Percentiles rank a stretch among this genome's conserved stretches.
These are phyloP conservation scores for Phyllosticta capitalensis DNA, from an alignment of 2,329 filamentous ascomycete species.

Conservation along the genomic window DNA sequence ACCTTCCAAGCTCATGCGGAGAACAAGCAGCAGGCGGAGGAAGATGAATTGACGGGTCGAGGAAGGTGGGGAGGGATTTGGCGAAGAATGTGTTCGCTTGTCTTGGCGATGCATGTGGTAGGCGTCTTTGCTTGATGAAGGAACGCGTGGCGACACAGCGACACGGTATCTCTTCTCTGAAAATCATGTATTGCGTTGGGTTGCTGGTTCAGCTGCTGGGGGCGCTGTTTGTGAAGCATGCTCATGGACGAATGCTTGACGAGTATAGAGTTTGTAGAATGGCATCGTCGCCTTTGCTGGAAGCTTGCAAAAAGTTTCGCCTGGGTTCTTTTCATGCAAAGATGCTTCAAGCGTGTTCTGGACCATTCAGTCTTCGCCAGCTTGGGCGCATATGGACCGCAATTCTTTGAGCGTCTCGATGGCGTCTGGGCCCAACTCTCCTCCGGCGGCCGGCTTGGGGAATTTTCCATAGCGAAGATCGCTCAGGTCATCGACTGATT, in stretches of 20 bases:
- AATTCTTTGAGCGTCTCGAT: conserved; percentile 56
- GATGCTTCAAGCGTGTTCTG: not conserved
- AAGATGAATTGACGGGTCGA: not conserved
- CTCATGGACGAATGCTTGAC: not conserved
- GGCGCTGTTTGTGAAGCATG: not conserved
- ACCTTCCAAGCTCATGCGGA: not conserved
- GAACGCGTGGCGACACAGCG: not conserved
- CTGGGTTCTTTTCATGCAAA: not conserved
- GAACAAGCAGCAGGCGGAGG: not conserved
- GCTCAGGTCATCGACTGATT: conserved; percentile 63
- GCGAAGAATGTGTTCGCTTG: not conserved
- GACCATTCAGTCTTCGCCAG: not conserved
- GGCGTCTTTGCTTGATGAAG: not conserved
- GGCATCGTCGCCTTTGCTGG: too few species aligned
- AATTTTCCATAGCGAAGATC: conserved; percentile 75
- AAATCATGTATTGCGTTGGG: not conserved
- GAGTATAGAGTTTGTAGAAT: too few species aligned
- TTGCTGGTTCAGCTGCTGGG: not conserved
- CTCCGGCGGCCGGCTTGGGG: conserved; percentile 40
- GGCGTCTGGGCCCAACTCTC: conserved; percentile 55
- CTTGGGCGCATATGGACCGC: conserved; percentile 47
- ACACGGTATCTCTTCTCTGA: not conserved
- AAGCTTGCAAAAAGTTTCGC: too few species aligned
- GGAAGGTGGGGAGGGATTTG: not conserved
- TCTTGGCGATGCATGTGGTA: not conserved